Conservation (phyloP, 371 early-diverging fungal species). For the Blakeslea trispora region DNA sequence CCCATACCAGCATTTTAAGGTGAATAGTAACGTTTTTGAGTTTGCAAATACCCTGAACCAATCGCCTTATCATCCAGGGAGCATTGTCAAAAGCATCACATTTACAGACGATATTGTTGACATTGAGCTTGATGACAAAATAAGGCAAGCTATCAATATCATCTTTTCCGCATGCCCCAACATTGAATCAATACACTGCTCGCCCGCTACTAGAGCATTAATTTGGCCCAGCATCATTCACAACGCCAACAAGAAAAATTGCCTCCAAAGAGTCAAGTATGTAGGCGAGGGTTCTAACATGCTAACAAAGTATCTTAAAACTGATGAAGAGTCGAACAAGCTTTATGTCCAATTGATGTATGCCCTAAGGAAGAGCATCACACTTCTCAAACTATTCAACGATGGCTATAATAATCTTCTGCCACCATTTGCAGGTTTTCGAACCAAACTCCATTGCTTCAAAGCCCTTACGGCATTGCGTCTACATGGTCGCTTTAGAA, state of each 20-base stretch:
- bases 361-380: not conserved
- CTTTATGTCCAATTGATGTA: not conserved
- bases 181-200: not conserved
- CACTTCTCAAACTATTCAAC: not conserved
- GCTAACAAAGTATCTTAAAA: not conserved
- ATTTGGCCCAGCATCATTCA: not conserved
- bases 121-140: not conserved
- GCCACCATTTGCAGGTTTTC: not conserved
- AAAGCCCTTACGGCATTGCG: not conserved
- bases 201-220: not conserved
- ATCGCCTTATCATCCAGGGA: not conserved
- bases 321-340: not conserved
- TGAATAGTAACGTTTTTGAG: not conserved
- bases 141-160: not conserved
- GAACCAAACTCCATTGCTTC: not conserved
- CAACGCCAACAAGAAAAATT: not conserved
- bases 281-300: not conserved
- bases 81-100: not conserved
- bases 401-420: not conserved
- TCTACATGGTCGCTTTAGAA: not conserved
- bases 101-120: not conserved
- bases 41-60: not conserved
- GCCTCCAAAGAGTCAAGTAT: not conserved
- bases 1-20: not conserved
- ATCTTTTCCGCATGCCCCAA: not conserved